Base-by-base conservation (phyloP, 768 basidiomycete species). In the Suillus cothurnatus region DNA sequence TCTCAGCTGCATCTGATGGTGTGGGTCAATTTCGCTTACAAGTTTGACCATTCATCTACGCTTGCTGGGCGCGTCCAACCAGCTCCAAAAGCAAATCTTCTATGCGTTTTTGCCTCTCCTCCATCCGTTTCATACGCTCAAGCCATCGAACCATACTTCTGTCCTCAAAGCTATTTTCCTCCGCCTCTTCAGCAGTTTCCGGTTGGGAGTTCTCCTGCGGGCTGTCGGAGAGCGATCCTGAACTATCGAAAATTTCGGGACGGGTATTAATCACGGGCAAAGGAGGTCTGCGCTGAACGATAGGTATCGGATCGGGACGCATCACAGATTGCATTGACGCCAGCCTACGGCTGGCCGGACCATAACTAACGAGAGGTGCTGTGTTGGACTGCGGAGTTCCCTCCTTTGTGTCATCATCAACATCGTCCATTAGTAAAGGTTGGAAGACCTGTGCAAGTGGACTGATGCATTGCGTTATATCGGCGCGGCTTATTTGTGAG, bases 391-490 rank as follows among this genome's bases (percentile, higher is more conserved):
- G 70, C 12, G 64, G 38, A 11, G 60, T 64, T 17, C 79, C 76
- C 63, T 81, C 79, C 52, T 77, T 72, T 2, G 72, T 71, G 9
- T 78, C 76, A 23, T 80, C 76, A 2, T 86, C 84, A 60, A 80
- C 76, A 1, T 86, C 84, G 60, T 88, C 85, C 19, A 90, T 77
- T 7, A 87, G 61, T 23, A 93, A 67, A 15, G 91, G 90, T 63
- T 89, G 89, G 72, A 85, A 94, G 17, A 92, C 80, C 72, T 92
- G 90, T 2, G 90, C 90, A 4, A 94, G 81, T 19, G 93, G 92
- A 71, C 89, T 90, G 11, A 80, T 79, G 58, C 76, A 80, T 21
- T 82, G 81, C 2, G 75, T 69, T 12, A 71, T 58, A 32, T 77
- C 77, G 6, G 58, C 38, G 61, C 58, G 72, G 38, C 67, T 67